Conservation (phyloP, 768 basidiomycete genomes). For the Nidularia sp. region DNA sequence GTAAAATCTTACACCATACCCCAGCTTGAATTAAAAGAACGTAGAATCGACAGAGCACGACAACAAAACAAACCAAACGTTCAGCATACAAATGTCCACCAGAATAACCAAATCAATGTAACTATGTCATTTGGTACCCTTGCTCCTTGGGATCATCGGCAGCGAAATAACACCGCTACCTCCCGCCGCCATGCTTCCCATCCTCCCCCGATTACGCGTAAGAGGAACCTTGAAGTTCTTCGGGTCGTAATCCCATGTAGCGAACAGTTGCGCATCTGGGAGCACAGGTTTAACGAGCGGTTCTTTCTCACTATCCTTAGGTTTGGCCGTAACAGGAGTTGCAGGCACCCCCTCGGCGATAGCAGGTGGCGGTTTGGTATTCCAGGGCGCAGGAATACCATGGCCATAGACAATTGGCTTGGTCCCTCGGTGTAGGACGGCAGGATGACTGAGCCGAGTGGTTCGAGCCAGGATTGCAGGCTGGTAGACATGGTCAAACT, state of each 20-base stretch:
- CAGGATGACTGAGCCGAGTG: slow-evolving; percentile 62
- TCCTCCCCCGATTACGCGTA: slow-evolving; percentile 21
- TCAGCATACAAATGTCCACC: neutral
- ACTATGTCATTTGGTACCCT: neutral
- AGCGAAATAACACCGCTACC: slow-evolving; percentile 11
- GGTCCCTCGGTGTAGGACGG: slow-evolving; percentile 50
- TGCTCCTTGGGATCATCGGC: neutral
- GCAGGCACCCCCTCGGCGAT: slow-evolving; percentile 19
- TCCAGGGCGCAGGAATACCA: slow-evolving; percentile 52
- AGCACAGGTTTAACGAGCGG: slow-evolving; percentile 27
- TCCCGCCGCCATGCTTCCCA: slow-evolving; percentile 23
- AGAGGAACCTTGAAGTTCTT: slow-evolving; percentile 43
- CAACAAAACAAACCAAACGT: neutral
- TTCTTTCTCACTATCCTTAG: slow-evolving; percentile 26
- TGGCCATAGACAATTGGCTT: slow-evolving; percentile 43
- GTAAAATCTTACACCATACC: neutral
- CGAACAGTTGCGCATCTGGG: slow-evolving; percentile 49
- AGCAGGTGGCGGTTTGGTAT: slow-evolving; percentile 31
- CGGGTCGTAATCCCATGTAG: slow-evolving; percentile 54
- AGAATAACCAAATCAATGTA: neutral
- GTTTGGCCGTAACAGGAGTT: slow-evolving; percentile 20
- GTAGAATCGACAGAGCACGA: slow-evolving; percentile 1
- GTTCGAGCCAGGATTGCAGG: slow-evolving; percentile 55
- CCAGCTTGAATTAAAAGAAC: neutral
- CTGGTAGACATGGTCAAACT: slow-evolving; percentile 21